phyloP scores from a whole-genome alignment of 768 basidiomycete genomes.

The Suillus weaverae region DNA sequence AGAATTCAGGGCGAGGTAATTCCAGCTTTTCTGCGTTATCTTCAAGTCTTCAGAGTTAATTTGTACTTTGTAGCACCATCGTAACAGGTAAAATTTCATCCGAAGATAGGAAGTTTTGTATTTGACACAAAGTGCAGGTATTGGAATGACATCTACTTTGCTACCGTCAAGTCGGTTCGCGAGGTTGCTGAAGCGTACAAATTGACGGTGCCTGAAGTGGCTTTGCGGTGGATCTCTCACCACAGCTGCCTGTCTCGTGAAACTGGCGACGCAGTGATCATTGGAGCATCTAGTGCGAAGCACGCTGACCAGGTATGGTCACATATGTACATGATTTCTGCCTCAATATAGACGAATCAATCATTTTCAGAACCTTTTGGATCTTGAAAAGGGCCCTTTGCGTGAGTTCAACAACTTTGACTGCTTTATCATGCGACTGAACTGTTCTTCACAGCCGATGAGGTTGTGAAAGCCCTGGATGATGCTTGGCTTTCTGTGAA shows the following conservation, averaged over 20 bases:
- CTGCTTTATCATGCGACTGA: not conserved
- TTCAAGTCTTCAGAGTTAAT: not conserved
- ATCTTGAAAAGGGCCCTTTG: slow-evolving; percentile 58
- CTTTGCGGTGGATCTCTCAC: slow-evolving; percentile 51
- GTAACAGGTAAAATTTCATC: slow-evolving; percentile 37
- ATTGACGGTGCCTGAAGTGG: slow-evolving; percentile 46
- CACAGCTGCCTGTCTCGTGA: slow-evolving; percentile 49
- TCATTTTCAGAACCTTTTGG: slow-evolving; percentile 41
- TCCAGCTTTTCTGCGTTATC: not conserved
- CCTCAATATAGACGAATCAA: not conserved
- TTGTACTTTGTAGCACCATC: slow-evolving; percentile 32
- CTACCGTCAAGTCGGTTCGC: slow-evolving; percentile 45
- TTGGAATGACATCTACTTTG: slow-evolving; percentile 56
- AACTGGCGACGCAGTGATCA: slow-evolving; percentile 42
- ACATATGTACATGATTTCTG: not conserved
- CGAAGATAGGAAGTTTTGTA: slow-evolving; percentile 9
- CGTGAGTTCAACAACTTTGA: slow-evolving; percentile 32
- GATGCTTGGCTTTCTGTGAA: slow-evolving; percentile 50
- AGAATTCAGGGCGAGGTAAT: slow-evolving; percentile 48
- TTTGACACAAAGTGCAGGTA: slow-evolving; percentile 34
- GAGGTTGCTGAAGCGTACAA: slow-evolving; percentile 51
- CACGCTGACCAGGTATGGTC: slow-evolving; percentile 52
- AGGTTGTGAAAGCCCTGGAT: slow-evolving; percentile 50
- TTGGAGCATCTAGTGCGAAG: slow-evolving; percentile 45
- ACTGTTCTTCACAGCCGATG: slow-evolving; percentile 38